A percentile compares a stretch with the other conserved stretches of the same genome.
These are phyloP conservation scores for Blastomyces emzantsi DNA, from an alignment of 2,329 filamentous ascomycete genomes.

Conservation along the genomic window DNA sequence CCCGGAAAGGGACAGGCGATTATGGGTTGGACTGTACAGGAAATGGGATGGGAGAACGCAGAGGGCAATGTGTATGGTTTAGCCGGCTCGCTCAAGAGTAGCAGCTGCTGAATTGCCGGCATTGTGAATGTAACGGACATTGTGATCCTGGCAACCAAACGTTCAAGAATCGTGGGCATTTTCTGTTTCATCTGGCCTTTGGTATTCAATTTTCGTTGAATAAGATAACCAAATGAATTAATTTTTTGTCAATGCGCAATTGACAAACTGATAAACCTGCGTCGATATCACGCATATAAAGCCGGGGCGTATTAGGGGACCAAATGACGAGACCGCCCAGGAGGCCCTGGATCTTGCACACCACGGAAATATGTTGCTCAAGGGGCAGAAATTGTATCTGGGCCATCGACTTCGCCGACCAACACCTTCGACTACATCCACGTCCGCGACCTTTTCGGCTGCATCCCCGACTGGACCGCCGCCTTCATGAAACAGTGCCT, in stretches of 20 bases:
- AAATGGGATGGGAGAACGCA: constrained; percentile 3
- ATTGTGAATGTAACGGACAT: not conserved
- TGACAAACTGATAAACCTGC: not conserved
- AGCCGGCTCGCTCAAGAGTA: not conserved
- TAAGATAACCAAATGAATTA: not conserved
- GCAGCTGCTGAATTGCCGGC: not conserved
- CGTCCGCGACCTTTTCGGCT: constrained; percentile 50
- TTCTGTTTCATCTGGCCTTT: not conserved
- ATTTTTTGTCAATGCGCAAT: not conserved
- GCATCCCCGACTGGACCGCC: constrained; percentile 48
- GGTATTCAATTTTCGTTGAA: not conserved
- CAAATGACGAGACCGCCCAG: constrained; percentile 17
- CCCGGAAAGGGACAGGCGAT: not conserved
- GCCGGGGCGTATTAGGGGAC: constrained; percentile 4
- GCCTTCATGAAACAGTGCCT: constrained; percentile 45
- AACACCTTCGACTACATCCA: constrained; percentile 51
- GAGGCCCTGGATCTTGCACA: constrained; percentile 18
- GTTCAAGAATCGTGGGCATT: not conserved
- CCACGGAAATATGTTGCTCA: constrained; percentile 41
- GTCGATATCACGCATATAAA: constrained; percentile 5
- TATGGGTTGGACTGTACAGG: constrained; percentile 2
- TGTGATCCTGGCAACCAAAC: not conserved
- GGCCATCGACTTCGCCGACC: constrained; percentile 19
- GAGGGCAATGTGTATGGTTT: constrained; percentile 1
- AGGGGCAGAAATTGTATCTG: constrained; percentile 36